A percentile compares a stretch with the other conserved stretches of the same genome.
These are phyloP conservation scores for Davidsoniella neocaledoniae DNA, from an alignment of 2,329 filamentous ascomycete species.

Conservation along the genomic window DNA sequence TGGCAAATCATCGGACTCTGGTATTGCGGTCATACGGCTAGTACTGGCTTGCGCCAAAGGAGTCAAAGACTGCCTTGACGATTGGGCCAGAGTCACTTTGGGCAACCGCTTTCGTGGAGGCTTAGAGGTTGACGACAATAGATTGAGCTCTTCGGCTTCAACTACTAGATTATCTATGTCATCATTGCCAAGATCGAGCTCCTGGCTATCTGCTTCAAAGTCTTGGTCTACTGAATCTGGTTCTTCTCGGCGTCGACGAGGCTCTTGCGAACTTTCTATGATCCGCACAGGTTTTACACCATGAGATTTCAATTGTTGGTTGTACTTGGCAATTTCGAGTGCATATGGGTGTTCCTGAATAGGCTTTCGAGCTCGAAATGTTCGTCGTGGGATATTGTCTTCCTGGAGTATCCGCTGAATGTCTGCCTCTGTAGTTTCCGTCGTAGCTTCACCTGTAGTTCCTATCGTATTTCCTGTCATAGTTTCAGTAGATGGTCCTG, in stretches of 20 bases:
- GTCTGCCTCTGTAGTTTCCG: too few relatives aligned
- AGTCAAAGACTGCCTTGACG: not conserved
- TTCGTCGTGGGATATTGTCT: conserved; percentile 19
- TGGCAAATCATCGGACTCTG: conserved; percentile 11
- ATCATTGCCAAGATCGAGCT: conserved; percentile 19
- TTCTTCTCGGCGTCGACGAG: conserved; percentile 18
- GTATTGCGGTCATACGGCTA: not conserved
- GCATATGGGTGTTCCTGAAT: conserved; percentile 45
- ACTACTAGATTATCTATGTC: conserved; percentile 18
- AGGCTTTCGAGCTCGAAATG: conserved; percentile 40
- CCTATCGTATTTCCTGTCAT: too few relatives aligned
- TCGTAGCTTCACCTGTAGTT: too few relatives aligned
- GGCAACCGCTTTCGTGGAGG: not conserved
- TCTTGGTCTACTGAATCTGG: conserved; percentile 33
- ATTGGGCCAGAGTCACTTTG: not conserved
- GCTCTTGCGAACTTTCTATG: conserved; percentile 19
- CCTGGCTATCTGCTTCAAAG: conserved; percentile 35
- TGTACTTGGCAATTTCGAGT: conserved; percentile 38
- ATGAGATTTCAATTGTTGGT: conserved; percentile 33
- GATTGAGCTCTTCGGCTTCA: conserved; percentile 10
- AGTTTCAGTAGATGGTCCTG: too few relatives aligned
- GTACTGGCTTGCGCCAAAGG: not conserved
- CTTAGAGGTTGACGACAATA: conserved; percentile 5
- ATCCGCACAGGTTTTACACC: conserved; percentile 36
- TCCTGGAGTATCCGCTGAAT: too few relatives aligned